Percentiles rank a stretch among this genome's conserved stretches.
phyloP scores from a whole-genome alignment of 352 stramenopile genomes.

The Peronospora destructor region DNA sequence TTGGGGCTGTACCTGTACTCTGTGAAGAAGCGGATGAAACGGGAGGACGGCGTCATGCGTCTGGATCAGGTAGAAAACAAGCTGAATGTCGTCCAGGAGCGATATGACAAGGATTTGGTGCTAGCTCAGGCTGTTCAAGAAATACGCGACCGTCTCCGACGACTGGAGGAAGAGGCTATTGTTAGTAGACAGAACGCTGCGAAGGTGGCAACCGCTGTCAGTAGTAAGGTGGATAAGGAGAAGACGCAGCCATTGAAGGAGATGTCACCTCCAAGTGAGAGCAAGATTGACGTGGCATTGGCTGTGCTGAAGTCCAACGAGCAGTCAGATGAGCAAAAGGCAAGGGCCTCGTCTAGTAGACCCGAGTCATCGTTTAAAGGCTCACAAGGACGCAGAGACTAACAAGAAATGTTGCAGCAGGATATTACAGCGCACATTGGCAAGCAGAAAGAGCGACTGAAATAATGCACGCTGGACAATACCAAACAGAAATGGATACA shows the following conservation, averaged over 20 bases:
- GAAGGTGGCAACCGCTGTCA: constrained; percentile 8
- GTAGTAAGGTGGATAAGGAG: constrained; percentile 1
- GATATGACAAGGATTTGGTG: constrained; percentile 45
- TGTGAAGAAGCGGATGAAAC: constrained; percentile 63
- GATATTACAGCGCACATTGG: constrained; percentile 44
- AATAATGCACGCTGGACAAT: constrained; percentile 2
- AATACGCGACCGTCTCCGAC: constrained; percentile 43
- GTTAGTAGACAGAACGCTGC: constrained; percentile 24
- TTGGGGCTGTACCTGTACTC: constrained; percentile 63
- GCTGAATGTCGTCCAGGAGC: constrained; percentile 31
- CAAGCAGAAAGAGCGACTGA: constrained; percentile 18
- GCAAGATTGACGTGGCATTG: constrained; percentile 36
- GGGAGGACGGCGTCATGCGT: constrained; percentile 51
- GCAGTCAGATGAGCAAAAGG: constrained; percentile 2
- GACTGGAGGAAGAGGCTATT: constrained; percentile 43
- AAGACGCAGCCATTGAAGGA: constrained; percentile 1
- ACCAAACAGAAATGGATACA: background rate
- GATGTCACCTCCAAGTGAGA: constrained; percentile 15
- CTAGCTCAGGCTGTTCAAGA: constrained; percentile 37
- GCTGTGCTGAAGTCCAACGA: constrained; percentile 18
- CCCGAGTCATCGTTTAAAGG: constrained; percentile 31
- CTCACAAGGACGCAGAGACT: constrained; percentile 39
- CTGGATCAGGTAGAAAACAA: constrained; percentile 40
- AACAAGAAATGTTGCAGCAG: constrained; percentile 40
- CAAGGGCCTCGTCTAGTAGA: constrained; percentile 3